Evolutionary conservation across 2,329 filamentous ascomycete species (phyloP), one percentile per base, ranked within the genome.

Genomic region (Periconia sp.): DNA sequence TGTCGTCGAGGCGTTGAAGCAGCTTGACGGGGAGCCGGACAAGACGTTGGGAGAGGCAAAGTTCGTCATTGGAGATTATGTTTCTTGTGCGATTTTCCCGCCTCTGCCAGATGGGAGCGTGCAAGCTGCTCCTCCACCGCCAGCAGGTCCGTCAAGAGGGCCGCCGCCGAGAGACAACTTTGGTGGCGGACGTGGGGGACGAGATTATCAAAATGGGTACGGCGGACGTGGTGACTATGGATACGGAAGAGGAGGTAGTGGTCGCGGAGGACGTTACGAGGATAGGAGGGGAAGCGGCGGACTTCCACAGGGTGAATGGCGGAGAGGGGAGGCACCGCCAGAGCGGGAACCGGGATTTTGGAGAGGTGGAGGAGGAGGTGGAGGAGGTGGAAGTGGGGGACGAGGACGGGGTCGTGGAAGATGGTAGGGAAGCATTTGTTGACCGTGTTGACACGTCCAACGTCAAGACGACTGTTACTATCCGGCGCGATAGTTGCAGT

Each of bases 11-110:
- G 51, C 63, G 34, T 56, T 73, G 26, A 73, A 73, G 18, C 65
- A 76, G 32, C 69, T 81, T 40, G 77, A 77, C 23, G 80, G 80
- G 5, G 85, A 89, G 19, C 80, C 83, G 9, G 78, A 84, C 19
- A 92, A 87, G 73, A 92, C 88, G 7, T 72, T 97, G 22, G 78
- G 78, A 25, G 89, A 95, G 40, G 84, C 82, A 23, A 82, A 86
- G 16, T 95, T 96, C 61, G 87, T 96, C 9, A 87, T 94, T 50
- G 92, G 92, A 1, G 92, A 97, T 69, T 95, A 88, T 63, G 79
- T 97, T 28, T 86, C 87, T 44, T 92, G 89, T 66, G 88, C 89
- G 4, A 85, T 96, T 46, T 75, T 92, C 42, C 85, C 89, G 29
- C 89, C 89, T 1, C 73, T 88, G 18, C 74, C 82, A 22, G 87